phyloP scores from a whole-genome alignment of 257 asterid species.

The Ballota nigra region DNA sequence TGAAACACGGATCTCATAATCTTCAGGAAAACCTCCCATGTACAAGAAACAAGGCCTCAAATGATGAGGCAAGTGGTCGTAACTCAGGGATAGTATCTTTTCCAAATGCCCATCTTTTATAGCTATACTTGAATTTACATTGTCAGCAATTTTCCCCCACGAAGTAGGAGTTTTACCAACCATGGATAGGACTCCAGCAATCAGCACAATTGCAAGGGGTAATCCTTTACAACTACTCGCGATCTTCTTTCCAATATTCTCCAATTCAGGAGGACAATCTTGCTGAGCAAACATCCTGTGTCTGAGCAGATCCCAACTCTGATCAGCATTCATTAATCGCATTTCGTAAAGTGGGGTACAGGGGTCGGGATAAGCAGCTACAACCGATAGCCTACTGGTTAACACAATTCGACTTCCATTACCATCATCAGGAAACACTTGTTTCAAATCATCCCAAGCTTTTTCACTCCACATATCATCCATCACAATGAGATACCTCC shows the following conservation, averaged over 20 bases:
- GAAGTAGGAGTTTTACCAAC: not conserved
- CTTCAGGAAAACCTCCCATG: conserved; percentile 10
- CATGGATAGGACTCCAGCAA: not conserved
- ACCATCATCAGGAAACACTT: not conserved
- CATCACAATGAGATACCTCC: not conserved
- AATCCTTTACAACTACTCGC: not conserved
- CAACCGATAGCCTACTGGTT: conserved; percentile 7
- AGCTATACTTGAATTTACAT: not conserved
- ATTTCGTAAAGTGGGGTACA: not conserved
- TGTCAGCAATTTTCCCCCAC: not conserved
- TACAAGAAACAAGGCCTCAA: conserved; percentile 5
- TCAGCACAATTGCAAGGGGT: not conserved
- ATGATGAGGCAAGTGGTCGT: conserved; percentile 17
- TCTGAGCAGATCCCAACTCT: not conserved
- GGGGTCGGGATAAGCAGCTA: not conserved
- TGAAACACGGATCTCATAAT: conserved; percentile 16
- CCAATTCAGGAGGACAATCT: not conserved
- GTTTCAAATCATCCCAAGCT: conserved; percentile 11
- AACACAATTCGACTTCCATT: not conserved
- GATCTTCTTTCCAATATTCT: not conserved
- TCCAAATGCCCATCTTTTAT: not conserved
- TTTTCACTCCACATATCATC: not conserved
- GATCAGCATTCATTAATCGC: not conserved
- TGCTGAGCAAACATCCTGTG: not conserved
- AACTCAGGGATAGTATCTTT: conserved; percentile 3